Conservation (phyloP, 768 basidiomycete species). For the Rhodotorula toruloides region DNA sequence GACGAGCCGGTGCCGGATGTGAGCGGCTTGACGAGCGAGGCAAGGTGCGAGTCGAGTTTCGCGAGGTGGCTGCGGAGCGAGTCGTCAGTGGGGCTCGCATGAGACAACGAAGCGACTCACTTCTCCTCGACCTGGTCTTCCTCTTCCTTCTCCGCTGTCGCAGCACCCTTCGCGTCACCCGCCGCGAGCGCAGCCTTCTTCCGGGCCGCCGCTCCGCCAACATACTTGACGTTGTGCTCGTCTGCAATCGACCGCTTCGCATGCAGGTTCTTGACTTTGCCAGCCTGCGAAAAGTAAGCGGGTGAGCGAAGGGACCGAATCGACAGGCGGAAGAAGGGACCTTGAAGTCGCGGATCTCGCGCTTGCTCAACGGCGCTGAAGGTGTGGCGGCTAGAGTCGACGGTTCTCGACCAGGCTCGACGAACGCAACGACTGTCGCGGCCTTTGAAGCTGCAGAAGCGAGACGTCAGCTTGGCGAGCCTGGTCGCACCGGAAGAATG, state of each 20-base stretch:
- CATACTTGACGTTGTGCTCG: constrained; percentile 18
- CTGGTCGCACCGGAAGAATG: background rate
- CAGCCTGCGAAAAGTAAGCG: background rate
- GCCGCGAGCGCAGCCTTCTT: background rate
- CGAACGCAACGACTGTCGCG: constrained; percentile 22
- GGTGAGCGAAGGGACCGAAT: too few species aligned
- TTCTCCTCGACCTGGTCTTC: constrained; percentile 26
- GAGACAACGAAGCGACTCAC: constrained; percentile 12
- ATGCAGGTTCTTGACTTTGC: constrained; percentile 31
- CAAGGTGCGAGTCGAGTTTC: constrained; percentile 72
- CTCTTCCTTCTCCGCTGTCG: background rate
- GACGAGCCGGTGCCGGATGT: constrained; percentile 57
- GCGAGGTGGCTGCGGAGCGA: constrained; percentile 75
- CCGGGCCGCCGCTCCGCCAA: constrained; percentile 10
- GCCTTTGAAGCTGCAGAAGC: background rate
- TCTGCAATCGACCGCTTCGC: constrained; percentile 25
- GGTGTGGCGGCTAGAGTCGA: background rate
- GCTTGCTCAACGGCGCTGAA: background rate
- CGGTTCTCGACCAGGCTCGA: constrained; percentile 13
- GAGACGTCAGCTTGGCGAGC: background rate
- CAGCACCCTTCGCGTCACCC: background rate
- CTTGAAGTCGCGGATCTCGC: constrained; percentile 33
- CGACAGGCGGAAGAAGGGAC: background rate
- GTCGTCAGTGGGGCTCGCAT: background rate
- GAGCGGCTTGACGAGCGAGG: constrained; percentile 68